Evolutionary conservation across 2,329 filamentous ascomycete species (phyloP).

Genomic region (Fusarium torreyae): DNA sequence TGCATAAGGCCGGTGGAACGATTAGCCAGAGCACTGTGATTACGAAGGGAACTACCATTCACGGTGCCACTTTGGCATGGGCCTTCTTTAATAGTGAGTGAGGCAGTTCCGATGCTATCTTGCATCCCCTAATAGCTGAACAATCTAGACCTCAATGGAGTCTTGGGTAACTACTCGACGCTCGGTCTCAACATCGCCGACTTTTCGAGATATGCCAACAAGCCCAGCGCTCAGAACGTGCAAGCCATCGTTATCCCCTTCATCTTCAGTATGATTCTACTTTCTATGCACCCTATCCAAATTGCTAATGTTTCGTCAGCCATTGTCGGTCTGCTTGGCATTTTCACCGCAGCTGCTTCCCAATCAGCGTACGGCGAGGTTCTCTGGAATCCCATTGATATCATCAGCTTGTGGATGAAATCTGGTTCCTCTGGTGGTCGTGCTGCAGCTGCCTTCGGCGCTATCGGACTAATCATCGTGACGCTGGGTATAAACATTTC

Average conservation of each 20-base stretch:
- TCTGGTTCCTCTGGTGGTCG: constrained; percentile 10
- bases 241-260: constrained; percentile 15
- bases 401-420: constrained; percentile 12
- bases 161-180: constrained; percentile 18
- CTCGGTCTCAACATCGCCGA: constrained; percentile 18
- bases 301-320: constrained; percentile 1
- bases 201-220: constrained; percentile 21
- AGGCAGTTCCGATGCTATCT: neutral
- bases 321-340: constrained; percentile 11
- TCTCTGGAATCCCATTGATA: constrained; percentile 16
- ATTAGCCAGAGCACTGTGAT: constrained; percentile 15
- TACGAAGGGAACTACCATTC: constrained; percentile 7
- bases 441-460: constrained; percentile 17
- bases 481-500: constrained; percentile 18
- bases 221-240: constrained; percentile 18
- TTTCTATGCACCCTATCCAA: neutral
- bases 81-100: constrained; percentile 9
- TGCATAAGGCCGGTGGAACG: constrained; percentile 10
- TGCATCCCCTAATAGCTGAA: neutral
- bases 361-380: constrained; percentile 10
- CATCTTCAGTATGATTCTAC: neutral
- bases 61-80: constrained; percentile 17
- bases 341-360: constrained; percentile 16
- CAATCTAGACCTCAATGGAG: constrained; percentile 8
- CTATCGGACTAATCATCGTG: constrained; percentile 9